A percentile compares a stretch with the other conserved stretches of the same genome.
phyloP scores from a whole-genome alignment of 2,329 filamentous ascomycete genomes.

The Falciphora oryzae region DNA sequence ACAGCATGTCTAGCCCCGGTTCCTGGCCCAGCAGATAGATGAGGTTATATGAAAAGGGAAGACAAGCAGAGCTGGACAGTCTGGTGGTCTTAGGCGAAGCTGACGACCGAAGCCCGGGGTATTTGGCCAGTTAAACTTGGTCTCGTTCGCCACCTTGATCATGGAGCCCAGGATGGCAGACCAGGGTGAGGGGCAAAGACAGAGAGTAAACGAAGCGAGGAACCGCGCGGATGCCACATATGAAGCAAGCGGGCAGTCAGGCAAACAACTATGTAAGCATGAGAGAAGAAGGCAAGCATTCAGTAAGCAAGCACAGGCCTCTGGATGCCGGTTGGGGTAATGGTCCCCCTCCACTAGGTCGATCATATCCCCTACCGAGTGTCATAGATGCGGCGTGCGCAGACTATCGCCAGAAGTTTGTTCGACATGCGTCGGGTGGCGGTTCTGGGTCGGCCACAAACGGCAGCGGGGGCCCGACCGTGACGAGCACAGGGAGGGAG shows the following conservation, averaged over 20 bases:
- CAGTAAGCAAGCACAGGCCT: not conserved
- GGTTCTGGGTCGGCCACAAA: not conserved
- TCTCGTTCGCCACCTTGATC: not conserved
- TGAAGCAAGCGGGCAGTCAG: not conserved
- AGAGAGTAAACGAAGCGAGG: not conserved
- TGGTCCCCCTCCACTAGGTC: too few relatives aligned
- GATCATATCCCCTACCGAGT: not conserved
- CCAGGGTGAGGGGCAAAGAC: not conserved
- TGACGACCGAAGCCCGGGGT: not conserved
- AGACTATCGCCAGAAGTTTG: constrained; percentile 6
- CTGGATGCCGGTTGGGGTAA: not conserved
- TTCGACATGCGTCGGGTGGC: not conserved
- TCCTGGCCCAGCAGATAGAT: constrained; percentile 6
- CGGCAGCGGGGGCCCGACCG: not conserved
- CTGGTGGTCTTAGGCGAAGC: not conserved
- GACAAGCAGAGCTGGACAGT: not conserved
- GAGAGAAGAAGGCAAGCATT: not conserved
- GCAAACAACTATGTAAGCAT: not conserved
- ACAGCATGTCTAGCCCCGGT: constrained; percentile 6
- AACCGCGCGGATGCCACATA: not conserved
- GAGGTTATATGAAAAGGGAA: not conserved
- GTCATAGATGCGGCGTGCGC: not conserved
- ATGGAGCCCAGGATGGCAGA: not conserved
- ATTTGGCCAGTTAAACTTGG: not conserved
- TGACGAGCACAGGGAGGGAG: not conserved